phyloP scores from a whole-genome alignment of 805 yeast genomes.

The Hanseniaspora jakobsenii region DNA sequence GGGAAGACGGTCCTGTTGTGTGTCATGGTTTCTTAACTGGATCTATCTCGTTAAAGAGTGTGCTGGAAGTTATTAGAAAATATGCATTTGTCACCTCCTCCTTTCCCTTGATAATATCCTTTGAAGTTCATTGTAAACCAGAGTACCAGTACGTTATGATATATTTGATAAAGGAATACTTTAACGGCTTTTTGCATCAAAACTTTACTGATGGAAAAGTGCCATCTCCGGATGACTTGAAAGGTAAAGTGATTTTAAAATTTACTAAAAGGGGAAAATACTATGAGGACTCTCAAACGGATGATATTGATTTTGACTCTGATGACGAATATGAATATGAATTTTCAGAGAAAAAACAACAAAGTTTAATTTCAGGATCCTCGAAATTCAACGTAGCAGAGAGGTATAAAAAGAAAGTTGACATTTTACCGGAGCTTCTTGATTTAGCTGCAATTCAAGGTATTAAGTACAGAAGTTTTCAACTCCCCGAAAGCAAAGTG shows the following conservation, averaged over 20 bases:
- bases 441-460: conserved; percentile 42
- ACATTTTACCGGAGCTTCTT: conserved; percentile 22
- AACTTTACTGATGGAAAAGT: conserved; percentile 26
- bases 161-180: conserved; percentile 38
- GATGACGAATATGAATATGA: conserved; percentile 7
- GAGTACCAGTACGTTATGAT: conserved; percentile 55
- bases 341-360: background rate
- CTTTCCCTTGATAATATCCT: conserved; percentile 70
- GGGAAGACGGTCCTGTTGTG: conserved; percentile 67
- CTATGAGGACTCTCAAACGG: conserved; percentile 29
- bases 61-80: conserved; percentile 59
- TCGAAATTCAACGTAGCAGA: conserved; percentile 20
- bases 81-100: conserved; percentile 84
- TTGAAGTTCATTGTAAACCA: conserved; percentile 68
- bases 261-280: conserved; percentile 44
- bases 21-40: conserved; percentile 85
- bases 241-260: conserved; percentile 62
- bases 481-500: conserved; percentile 74
- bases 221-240: conserved; percentile 66
- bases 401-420: conserved; percentile 19
- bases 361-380: conserved; percentile 25
- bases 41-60: conserved; percentile 56
- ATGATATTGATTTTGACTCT: conserved; percentile 24
- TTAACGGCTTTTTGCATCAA: conserved; percentile 47
- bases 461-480: conserved; percentile 63